Conservation (phyloP, 2,329 filamentous ascomycete species). For the Aspergillus ustus region DNA sequence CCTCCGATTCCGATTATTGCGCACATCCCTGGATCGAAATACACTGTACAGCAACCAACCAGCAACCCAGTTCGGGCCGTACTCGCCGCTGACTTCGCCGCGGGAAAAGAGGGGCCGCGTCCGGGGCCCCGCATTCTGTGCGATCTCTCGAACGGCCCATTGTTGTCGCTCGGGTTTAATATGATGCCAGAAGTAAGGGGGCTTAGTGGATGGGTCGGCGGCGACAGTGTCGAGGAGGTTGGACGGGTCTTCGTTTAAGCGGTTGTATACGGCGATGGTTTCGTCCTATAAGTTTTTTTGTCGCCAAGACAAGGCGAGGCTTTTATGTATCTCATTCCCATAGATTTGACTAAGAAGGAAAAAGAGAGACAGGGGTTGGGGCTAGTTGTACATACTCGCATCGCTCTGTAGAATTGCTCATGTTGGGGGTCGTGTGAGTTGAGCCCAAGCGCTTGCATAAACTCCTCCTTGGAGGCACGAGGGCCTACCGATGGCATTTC, state of each 20-base stretch:
- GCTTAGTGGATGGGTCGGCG: slow-evolving; percentile 41
- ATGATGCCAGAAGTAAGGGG: slow-evolving; percentile 54
- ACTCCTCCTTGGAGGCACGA: slow-evolving; percentile 52
- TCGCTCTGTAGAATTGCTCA: slow-evolving; percentile 50
- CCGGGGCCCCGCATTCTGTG: slow-evolving; percentile 44
- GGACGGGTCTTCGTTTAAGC: slow-evolving; percentile 45
- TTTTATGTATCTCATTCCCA: background rate
- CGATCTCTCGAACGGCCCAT: slow-evolving; percentile 49
- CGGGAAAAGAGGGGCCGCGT: slow-evolving; percentile 47
- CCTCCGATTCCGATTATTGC: slow-evolving; percentile 52
- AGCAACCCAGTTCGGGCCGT: slow-evolving; percentile 53
- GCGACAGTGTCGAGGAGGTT: slow-evolving; percentile 47
- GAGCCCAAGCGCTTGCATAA: slow-evolving; percentile 50
- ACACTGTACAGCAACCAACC: slow-evolving; percentile 54
- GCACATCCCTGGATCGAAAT: slow-evolving; percentile 52
- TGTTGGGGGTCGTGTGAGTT: slow-evolving; percentile 47
- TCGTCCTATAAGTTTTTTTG: slow-evolving; percentile 41
- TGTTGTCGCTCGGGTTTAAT: slow-evolving; percentile 49
- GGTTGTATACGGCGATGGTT: slow-evolving; percentile 49
- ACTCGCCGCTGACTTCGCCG: slow-evolving; percentile 48
- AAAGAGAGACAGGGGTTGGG: background rate
- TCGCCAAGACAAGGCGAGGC: background rate
- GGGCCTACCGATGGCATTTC: slow-evolving; percentile 45
- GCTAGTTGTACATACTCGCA: slow-evolving; percentile 43
- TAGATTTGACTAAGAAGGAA: background rate